phyloP scores from a whole-genome alignment of 1,284 basidiomycete species.

The Moniliella sp. region DNA sequence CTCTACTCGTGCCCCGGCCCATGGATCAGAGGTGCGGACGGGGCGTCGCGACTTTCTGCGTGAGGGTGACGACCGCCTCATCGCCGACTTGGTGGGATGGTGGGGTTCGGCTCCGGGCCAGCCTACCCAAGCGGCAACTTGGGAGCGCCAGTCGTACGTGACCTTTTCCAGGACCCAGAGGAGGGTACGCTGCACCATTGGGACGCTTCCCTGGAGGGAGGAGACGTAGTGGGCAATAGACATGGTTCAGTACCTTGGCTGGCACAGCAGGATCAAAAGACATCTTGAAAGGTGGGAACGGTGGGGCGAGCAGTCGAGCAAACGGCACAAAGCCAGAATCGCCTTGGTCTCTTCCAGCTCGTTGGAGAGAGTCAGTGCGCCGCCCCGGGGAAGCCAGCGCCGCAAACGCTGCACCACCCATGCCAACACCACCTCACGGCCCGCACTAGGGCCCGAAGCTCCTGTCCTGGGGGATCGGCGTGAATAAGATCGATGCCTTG shows the following conservation, averaged over 20 bases:
- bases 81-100: background rate
- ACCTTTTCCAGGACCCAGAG: background rate
- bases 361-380: background rate
- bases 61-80: no score
- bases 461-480: background rate
- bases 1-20: background rate
- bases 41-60: no score
- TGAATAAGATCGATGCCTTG: background rate
- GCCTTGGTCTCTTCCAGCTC: background rate
- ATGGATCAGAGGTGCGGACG: no score
- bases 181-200: background rate
- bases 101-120: background rate
- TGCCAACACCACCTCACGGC: background rate
- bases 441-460: background rate
- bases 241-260: background rate
- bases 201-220: background rate
- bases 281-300: background rate
- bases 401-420: background rate
- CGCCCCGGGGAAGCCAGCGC: background rate
- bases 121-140: background rate
- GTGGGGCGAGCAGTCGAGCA: background rate
- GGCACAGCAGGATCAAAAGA: background rate
- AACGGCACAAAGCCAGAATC: background rate
- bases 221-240: background rate
- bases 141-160: background rate